phyloP scores from a whole-genome alignment of 2,329 filamentous ascomycete genomes.

The Neonectria magnoliae region DNA sequence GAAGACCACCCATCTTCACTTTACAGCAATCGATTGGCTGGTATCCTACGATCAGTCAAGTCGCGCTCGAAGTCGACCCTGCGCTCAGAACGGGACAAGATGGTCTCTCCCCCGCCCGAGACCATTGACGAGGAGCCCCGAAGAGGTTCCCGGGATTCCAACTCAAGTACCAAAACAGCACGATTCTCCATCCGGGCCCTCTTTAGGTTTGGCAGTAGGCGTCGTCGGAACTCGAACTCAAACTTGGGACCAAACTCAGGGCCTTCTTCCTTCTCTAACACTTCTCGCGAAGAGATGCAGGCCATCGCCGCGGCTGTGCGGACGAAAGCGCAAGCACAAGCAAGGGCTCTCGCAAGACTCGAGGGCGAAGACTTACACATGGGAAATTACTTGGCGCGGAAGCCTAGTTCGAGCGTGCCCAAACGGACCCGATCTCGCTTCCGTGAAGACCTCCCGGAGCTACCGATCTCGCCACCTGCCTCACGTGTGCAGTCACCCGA shows the following conservation, averaged over 20 bases:
- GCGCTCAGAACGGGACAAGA: conserved; percentile 52
- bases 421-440: conserved; percentile 91
- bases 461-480: conserved; percentile 85
- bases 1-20: conserved; percentile 40
- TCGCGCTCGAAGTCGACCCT: conserved; percentile 62
- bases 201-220: conserved; percentile 75
- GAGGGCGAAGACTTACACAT: conserved; percentile 46
- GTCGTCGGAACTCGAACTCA: conserved; percentile 48
- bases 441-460: conserved; percentile 88
- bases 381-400: conserved; percentile 45
- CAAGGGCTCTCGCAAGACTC: conserved; percentile 48
- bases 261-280: conserved; percentile 89
- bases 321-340: conserved; percentile 44
- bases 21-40: conserved; percentile 41
- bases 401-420: conserved; percentile 61
- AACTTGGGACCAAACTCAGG: conserved; percentile 48
- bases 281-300: conserved; percentile 86
- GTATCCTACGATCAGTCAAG: conserved; percentile 58
- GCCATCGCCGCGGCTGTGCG: conserved; percentile 44
- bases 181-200: conserved; percentile 74
- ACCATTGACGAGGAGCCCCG: conserved; percentile 61
- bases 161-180: conserved; percentile 58
- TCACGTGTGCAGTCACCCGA: conserved; percentile 84
- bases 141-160: conserved; percentile 67
- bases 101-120: conserved; percentile 48